Evolutionary conservation across 371 early-diverging fungal species (phyloP), one percentile per base, ranked within the genome.

Genomic region (Mortierella sp.): DNA sequence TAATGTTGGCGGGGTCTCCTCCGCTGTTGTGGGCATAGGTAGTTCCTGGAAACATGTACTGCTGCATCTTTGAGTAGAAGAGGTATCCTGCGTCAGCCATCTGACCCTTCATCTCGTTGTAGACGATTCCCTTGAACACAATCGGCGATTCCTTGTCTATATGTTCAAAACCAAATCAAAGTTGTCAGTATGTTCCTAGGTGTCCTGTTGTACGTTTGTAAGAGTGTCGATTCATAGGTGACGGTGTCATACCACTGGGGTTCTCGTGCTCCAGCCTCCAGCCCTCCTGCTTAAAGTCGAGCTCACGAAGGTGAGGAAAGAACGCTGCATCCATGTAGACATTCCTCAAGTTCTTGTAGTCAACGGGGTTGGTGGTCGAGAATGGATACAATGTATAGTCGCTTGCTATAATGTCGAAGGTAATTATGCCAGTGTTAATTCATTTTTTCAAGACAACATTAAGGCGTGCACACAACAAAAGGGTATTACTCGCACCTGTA

Each of bases 51-150:
- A 94, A 97, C 91, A 99, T 90, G 75, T 93, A 90, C 89, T 97
- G 95, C 77, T 97, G 97, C 44, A 93, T 92, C 8, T 95, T 91
- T 68, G 90, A 89, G 58, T 94, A 93, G 83, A 95, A 97, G 55
- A 98, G 87, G 74, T 93, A 94, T 75, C 93, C 94, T 18, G 95
- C 89, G 81, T 98, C 97, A 5, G 87, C 82, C 83, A 95, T 92
- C 75, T 93, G 95, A 12, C 99, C 99, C 90, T 99, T 99, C 99
- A 99, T 99, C 82, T 99, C 99, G 87, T 98, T 99, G 87, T 96
- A 99, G 5, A 99, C 99, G 48, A 99, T 96, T 43, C 99, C 99
- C 80, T 98, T 98, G 85, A 98, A 90, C 51, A 90, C 90, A 75
- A 92, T 91, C 10, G 92, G 91, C 5, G 91, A 90, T 11, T 72